These are phyloP conservation scores for Lodderomyces orthopsilosis DNA, from an alignment of 1,139 yeast species.

Conservation along the genomic window DNA sequence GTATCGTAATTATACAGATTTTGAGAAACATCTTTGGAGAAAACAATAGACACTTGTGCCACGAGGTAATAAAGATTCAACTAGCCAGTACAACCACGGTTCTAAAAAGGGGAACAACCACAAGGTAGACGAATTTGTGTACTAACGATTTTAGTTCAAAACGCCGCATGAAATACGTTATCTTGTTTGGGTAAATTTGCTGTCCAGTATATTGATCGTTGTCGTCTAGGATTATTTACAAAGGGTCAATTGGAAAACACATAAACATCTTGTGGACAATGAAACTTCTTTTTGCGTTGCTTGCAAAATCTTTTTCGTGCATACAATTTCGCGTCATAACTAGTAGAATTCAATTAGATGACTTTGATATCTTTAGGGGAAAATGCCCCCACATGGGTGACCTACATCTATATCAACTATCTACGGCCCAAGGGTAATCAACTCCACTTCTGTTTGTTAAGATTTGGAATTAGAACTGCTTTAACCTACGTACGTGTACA, in stretches of 20 bases:
- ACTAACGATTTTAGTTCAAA: neutral
- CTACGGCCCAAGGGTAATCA: too few relatives aligned
- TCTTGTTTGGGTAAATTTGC: neutral
- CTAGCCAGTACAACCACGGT: neutral
- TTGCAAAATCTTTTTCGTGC: too few relatives aligned
- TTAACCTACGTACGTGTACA: too few relatives aligned
- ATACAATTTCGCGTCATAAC: too few relatives aligned
- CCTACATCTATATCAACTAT: too few relatives aligned
- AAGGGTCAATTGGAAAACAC: neutral
- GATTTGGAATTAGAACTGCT: too few relatives aligned
- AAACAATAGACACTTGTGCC: neutral
- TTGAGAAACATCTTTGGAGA: neutral
- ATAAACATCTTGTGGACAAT: neutral
- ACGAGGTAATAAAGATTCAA: neutral
- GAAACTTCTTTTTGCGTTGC: neutral
- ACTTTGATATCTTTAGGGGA: too few relatives aligned
- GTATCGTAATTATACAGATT: neutral
- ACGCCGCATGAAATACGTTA: neutral
- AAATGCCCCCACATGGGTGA: too few relatives aligned
- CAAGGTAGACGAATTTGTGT: neutral
- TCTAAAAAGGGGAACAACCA: neutral
- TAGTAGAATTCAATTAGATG: too few relatives aligned
- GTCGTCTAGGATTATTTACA: neutral
- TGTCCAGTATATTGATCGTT: too few relatives aligned
- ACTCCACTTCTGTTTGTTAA: too few relatives aligned